Conservation (phyloP, 805 yeast species). For the Hanseniaspora hatyaiensis region DNA sequence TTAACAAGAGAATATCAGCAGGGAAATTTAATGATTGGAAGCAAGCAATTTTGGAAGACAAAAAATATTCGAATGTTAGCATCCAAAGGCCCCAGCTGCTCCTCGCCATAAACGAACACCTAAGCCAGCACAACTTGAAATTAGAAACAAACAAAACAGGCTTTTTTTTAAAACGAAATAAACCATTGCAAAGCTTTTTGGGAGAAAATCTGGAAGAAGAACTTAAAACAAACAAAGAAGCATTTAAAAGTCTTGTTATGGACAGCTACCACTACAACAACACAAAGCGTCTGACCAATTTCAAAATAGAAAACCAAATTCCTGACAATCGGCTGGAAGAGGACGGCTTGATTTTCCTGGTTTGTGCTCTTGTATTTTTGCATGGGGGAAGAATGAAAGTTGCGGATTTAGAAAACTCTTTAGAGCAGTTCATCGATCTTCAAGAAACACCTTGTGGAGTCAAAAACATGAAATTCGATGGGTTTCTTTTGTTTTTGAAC, state of each 20-base stretch:
- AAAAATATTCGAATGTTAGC: background rate
- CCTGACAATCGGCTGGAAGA: conserved; percentile 6
- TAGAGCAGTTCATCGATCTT: conserved; percentile 8
- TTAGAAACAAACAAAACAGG: background rate
- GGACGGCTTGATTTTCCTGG: conserved; percentile 6
- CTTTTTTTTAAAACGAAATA: background rate
- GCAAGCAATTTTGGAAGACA: conserved; percentile 2
- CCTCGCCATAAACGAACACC: background rate
- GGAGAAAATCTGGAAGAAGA: background rate
- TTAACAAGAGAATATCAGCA: conserved; percentile 2
- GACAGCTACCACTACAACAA: background rate
- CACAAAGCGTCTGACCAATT: background rate
- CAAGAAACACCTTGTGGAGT: conserved; percentile 6
- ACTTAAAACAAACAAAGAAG: background rate
- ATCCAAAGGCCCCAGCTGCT: background rate
- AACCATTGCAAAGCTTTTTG: background rate
- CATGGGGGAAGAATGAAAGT: conserved; percentile 12
- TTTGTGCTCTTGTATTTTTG: background rate
- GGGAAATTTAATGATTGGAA: conserved; percentile 10
- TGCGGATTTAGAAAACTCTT: background rate
- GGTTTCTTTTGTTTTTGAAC: background rate
- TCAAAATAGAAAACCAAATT: conserved; percentile 10
- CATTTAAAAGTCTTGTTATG: background rate
- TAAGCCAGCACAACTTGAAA: background rate
- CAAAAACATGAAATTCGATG: background rate